A percentile compares a stretch with the other conserved stretches of the same genome.
Conservation (phyloP, 148 eudicot species). For the Selenicereus undatus region DNA sequence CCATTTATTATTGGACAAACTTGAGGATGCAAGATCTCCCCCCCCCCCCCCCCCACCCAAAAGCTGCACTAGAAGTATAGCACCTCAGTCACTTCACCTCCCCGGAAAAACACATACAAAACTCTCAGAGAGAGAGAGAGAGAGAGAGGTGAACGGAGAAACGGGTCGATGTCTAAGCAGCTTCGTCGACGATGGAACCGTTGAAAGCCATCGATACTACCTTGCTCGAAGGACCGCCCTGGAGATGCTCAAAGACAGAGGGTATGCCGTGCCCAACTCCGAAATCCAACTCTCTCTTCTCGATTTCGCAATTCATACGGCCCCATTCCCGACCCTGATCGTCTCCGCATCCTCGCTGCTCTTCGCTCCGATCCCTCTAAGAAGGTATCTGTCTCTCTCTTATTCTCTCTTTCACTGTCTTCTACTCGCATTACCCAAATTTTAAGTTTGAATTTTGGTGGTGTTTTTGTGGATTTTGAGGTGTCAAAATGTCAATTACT, state of each 20-base stretch:
- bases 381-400: slow-evolving; percentile 37
- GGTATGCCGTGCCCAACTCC: slow-evolving; percentile 50
- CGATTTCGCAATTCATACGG: slow-evolving; percentile 55
- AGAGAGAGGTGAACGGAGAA: slow-evolving; percentile 29
- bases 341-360: slow-evolving; percentile 57
- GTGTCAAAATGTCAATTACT: too few relatives aligned
- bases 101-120: too few relatives aligned
- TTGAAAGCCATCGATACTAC: slow-evolving; percentile 75
- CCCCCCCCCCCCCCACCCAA: too few relatives aligned
- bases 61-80: too few relatives aligned
- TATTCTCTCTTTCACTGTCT: neutral
- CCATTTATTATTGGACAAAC: too few relatives aligned
- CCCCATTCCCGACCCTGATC: slow-evolving; percentile 54
- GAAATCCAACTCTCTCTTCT: slow-evolving; percentile 54
- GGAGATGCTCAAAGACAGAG: slow-evolving; percentile 85
- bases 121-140: too few relatives aligned
- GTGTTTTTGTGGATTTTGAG: neutral
- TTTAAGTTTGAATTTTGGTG: neutral
- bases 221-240: slow-evolving; percentile 60
- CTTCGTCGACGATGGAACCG: slow-evolving; percentile 56
- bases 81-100: too few relatives aligned
- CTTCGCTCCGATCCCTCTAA: slow-evolving; percentile 46
- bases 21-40: too few relatives aligned
- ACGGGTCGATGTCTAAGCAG: slow-evolving; percentile 38
- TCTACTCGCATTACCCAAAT: neutral